Conservation (phyloP, 225 moss, liverwort and hornwort species). For the Physcomitrellopsis africana region DNA sequence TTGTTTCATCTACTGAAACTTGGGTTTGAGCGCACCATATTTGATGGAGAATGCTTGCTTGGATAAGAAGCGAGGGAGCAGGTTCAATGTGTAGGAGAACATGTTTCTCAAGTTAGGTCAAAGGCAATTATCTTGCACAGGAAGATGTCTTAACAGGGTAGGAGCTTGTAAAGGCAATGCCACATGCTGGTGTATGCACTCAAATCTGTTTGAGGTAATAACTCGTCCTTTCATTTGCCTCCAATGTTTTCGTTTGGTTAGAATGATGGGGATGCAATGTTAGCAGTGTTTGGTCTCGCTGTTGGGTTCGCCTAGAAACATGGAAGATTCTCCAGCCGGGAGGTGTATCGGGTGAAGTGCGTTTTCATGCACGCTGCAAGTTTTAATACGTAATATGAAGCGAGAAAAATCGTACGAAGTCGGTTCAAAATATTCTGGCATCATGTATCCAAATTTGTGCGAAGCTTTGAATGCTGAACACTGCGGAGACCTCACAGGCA, state of each 20-base stretch:
- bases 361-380: too few species aligned
- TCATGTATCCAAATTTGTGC: too few species aligned
- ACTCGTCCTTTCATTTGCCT: conserved; percentile 26
- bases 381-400: too few species aligned
- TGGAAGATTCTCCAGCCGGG: too few species aligned
- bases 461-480: too few species aligned
- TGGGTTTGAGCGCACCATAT: conserved; percentile 25
- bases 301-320: too few species aligned
- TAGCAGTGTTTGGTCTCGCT: neutral
- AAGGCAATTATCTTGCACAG: conserved; percentile 42
- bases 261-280: neutral
- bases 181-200: conserved; percentile 46
- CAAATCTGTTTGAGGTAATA: conserved; percentile 45
- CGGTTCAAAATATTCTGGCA: too few species aligned
- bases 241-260: neutral
- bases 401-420: too few species aligned
- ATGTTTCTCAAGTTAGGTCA: conserved; percentile 41
- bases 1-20: conserved; percentile 18
- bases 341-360: too few species aligned
- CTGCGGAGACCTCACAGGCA: too few species aligned
- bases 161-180: conserved; percentile 53
- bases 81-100: conserved; percentile 36
- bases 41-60: conserved; percentile 27
- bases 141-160: conserved; percentile 38
- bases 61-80: conserved; percentile 15